phyloP scores from a whole-genome alignment of 192 early-diverging fungal genomes.

The Polychytrium aggregatum region DNA sequence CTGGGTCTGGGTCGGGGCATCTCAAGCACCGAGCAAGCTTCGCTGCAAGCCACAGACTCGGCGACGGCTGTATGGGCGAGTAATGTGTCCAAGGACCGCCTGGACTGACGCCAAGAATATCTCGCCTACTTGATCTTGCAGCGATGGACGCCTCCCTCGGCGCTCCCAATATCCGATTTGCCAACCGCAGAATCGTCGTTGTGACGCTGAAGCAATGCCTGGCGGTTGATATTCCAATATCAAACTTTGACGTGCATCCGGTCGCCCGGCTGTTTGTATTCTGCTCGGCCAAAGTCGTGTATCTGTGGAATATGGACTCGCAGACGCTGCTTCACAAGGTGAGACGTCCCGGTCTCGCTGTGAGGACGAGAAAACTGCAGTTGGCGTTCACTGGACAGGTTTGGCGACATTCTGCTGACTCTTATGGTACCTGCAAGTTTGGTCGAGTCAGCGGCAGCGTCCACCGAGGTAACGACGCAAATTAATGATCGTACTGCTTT shows the following conservation, averaged over 20 bases:
- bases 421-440: constrained; percentile 16
- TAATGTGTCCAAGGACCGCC: no score
- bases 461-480: constrained; percentile 22
- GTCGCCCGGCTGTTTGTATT: constrained; percentile 15
- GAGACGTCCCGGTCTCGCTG: no score
- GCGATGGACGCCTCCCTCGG: constrained; percentile 32
- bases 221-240: constrained; percentile 30
- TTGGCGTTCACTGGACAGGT: no score
- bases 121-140: constrained; percentile 9
- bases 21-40: no score
- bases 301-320: constrained; percentile 24
- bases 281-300: constrained; percentile 25
- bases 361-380: no score
- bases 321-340: constrained; percentile 23
- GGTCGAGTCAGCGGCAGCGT: constrained; percentile 33
- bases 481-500: no score
- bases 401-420: neutral
- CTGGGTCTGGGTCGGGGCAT: no score
- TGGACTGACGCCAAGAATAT: no score
- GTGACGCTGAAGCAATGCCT: constrained; percentile 33
- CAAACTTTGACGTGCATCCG: constrained; percentile 29
- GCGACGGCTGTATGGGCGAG: no score
- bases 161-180: constrained; percentile 36
- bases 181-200: constrained; percentile 31
- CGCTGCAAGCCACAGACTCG: no score